Evolutionary conservation across 176 grass and related monocot species (phyloP).

Genomic region (Otatea glauca): DNA sequence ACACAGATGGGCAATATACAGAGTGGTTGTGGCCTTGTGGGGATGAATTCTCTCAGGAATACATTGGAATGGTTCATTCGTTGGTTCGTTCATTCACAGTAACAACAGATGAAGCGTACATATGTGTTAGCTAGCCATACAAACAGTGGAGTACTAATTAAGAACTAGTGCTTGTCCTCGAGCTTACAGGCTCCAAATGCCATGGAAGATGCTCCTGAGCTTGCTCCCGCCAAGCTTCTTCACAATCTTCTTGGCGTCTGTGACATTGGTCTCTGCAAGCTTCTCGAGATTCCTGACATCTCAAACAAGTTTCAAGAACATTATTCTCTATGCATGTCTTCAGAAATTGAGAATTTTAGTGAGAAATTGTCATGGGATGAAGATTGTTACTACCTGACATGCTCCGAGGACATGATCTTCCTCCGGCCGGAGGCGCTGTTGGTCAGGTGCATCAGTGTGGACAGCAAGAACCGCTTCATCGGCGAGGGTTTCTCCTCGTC

Average conservation of each 20-base stretch:
- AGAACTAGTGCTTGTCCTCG: conserved; percentile 6
- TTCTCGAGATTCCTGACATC: conserved; percentile 63
- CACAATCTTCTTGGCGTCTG: conserved; percentile 80
- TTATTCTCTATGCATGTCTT: neutral
- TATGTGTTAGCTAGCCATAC: conserved; percentile 45
- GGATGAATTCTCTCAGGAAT: neutral
- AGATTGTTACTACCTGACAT: conserved; percentile 33
- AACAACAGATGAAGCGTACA: conserved; percentile 44
- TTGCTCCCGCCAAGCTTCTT: conserved; percentile 81
- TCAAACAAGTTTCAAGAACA: neutral
- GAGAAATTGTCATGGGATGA: neutral
- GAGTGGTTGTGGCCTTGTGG: neutral
- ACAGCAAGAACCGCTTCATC: conserved; percentile 72
- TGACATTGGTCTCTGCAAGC: conserved; percentile 71
- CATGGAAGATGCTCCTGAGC: conserved; percentile 73
- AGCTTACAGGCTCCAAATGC: conserved; percentile 75
- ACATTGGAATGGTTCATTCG: conserved; percentile 21
- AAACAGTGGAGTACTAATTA: neutral
- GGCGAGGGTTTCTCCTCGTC: conserved; percentile 67
- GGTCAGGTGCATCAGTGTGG: conserved; percentile 60
- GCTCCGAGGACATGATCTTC: conserved; percentile 78
- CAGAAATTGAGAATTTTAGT: neutral
- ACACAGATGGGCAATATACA: conserved; percentile 37
- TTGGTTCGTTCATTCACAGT: conserved; percentile 40
- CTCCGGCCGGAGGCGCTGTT: conserved; percentile 71